Conservation (phyloP, 805 yeast species). For the Cyberlindnera americana region DNA sequence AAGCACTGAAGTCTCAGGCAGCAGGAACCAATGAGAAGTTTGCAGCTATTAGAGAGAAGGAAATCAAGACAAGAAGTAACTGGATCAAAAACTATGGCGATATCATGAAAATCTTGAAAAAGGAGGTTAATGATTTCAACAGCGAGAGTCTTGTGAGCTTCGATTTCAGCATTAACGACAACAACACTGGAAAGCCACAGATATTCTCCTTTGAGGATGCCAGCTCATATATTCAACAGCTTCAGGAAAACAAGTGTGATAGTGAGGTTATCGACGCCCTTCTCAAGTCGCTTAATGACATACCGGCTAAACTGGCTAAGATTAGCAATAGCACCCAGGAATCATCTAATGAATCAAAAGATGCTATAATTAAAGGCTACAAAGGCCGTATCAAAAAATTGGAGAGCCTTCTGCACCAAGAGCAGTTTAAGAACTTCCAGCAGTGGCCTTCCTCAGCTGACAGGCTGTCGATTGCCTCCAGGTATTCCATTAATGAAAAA, state of each 20-base stretch:
- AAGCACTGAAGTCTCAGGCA: slow-evolving; percentile 24
- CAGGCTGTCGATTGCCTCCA: slow-evolving; percentile 11
- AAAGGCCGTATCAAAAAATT: slow-evolving; percentile 70
- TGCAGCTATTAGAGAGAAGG: slow-evolving; percentile 54
- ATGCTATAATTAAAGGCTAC: slow-evolving; percentile 51
- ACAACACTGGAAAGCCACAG: neutral
- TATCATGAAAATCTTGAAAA: slow-evolving; percentile 36
- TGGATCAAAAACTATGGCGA: slow-evolving; percentile 66
- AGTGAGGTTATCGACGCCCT: slow-evolving; percentile 34
- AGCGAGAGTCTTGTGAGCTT: slow-evolving; percentile 18
- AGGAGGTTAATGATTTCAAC: slow-evolving; percentile 22
- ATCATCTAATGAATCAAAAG: slow-evolving; percentile 22
- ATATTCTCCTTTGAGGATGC: slow-evolving; percentile 28
- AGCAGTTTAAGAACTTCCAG: slow-evolving; percentile 53
- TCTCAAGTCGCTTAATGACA: slow-evolving; percentile 34
- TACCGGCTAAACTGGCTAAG: slow-evolving; percentile 28
- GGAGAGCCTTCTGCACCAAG: slow-evolving; percentile 74
- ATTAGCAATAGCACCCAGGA: slow-evolving; percentile 4
- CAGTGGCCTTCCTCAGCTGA: slow-evolving; percentile 36
- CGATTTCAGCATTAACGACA: slow-evolving; percentile 17
- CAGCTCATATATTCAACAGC: slow-evolving; percentile 33
- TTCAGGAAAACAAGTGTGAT: slow-evolving; percentile 31
- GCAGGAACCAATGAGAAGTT: slow-evolving; percentile 52
- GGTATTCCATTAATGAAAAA: slow-evolving; percentile 13
- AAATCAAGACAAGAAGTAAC: slow-evolving; percentile 46